Evolutionary conservation across 78 protist species (phyloP), one percentile per base, ranked within the genome.

Genomic region (Dictyostelium capitatum): DNA sequence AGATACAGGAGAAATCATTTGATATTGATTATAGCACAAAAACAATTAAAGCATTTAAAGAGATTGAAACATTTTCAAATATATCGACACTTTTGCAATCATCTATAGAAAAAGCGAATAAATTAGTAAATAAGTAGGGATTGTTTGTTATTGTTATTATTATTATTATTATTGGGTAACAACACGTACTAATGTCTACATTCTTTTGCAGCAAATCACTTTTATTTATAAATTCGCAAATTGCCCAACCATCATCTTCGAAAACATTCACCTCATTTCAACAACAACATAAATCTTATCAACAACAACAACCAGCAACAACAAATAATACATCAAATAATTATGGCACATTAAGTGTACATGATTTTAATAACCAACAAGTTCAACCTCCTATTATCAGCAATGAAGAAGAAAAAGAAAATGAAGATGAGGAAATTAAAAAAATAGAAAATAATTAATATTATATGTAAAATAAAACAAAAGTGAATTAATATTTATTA

Each of bases 151-250:
- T 57, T 57, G 5, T 14, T n/a, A n/a, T n/a, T n/a, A n/a, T n/a
- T n/a, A n/a, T n/a, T n/a, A n/a, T n/a, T n/a, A n/a, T n/a, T n/a
- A n/a, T n/a, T n/a, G n/a, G n/a, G n/a, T n/a, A n/a, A n/a, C n/a
- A n/a, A n/a, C n/a, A n/a, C n/a, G n/a, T n/a, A n/a, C n/a, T n/a
- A n/a, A n/a, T n/a, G n/a, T n/a, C n/a, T n/a, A n/a, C n/a, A n/a
- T n/a, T n/a, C n/a, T n/a, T n/a, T n/a, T n/a, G n/a, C 25, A 87
- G 92, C 20, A 87, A 87, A 77, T 77, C 82, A 48, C n/a, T 87
- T 25, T 59, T 23, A 77, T 87, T 77, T 87, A 43, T 87, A 48
- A 87, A 87, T 53, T 87, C 92, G 25, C 65, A 51, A 62, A 72
- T 25, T 65, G 32, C 32, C 8, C 17, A 30, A 32, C 53, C 92